Evolutionary conservation across 257 asterid genomes (phyloP).

Genomic region (Solanum acaule): DNA sequence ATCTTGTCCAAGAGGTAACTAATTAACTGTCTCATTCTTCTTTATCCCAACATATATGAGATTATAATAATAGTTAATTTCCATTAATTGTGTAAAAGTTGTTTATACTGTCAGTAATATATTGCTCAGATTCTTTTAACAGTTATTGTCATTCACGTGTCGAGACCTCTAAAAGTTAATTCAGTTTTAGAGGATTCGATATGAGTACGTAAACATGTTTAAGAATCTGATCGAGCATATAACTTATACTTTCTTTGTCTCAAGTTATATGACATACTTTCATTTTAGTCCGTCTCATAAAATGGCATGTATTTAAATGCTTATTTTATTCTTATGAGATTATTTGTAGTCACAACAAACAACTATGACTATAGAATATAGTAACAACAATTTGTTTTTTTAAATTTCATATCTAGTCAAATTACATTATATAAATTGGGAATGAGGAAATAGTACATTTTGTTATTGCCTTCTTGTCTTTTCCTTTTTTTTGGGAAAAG

Average conservation of each 20-base stretch:
- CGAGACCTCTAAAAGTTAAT: background rate
- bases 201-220: background rate
- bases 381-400: no score
- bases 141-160: background rate
- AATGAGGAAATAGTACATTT: background rate
- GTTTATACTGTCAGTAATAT: no score
- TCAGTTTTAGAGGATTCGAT: background rate
- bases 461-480: background rate
- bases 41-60: background rate
- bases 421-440: no score
- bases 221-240: background rate
- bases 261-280: background rate
- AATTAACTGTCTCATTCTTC: constrained; percentile 6
- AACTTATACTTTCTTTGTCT: background rate
- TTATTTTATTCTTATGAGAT: background rate
- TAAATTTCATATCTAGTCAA: no score
- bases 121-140: no score
- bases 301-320: no score
- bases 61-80: background rate
- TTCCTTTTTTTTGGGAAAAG: background rate
- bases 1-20: constrained; percentile 86
- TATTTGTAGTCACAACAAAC: background rate
- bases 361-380: no score
- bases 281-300: background rate
- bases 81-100: background rate